These are phyloP conservation scores for Odontarrhena argentea DNA, from an alignment of 345 rosid species.

Conservation along the genomic window DNA sequence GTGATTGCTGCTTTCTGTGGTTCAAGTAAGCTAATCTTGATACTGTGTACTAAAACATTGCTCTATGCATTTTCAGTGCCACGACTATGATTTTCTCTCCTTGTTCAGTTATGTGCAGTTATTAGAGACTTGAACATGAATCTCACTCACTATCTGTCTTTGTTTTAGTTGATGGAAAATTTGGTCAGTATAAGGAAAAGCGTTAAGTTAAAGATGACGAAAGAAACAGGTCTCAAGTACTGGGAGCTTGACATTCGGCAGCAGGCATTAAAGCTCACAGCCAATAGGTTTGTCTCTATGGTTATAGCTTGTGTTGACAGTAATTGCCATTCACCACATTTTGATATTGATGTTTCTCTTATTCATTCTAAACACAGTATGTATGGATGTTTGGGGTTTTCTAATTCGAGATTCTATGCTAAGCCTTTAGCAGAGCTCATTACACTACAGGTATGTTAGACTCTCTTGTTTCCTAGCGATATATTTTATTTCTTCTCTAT, in stretches of 20 bases:
- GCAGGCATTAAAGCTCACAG: constrained; percentile 96
- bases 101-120: constrained; percentile 10
- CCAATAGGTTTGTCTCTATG: constrained; percentile 69
- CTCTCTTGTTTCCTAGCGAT: constrained; percentile 21
- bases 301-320: constrained; percentile 23
- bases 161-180: constrained; percentile 78
- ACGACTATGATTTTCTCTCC: constrained; percentile 15
- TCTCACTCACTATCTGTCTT: constrained; percentile 30
- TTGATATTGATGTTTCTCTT: not conserved
- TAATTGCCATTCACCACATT: constrained; percentile 16
- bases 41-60: constrained; percentile 13
- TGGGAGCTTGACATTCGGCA: constrained; percentile 96
- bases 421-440: constrained; percentile 97
- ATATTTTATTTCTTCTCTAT: not conserved
- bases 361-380: constrained; percentile 59
- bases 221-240: constrained; percentile 74
- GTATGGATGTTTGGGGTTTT: constrained; percentile 99
- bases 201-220: constrained; percentile 85
- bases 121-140: constrained; percentile 24
- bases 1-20: constrained; percentile 27
- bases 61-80: constrained; percentile 27
- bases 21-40: constrained; percentile 17
- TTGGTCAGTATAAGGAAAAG: constrained; percentile 84
- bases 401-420: constrained; percentile 97
- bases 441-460: constrained; percentile 71